Percentiles rank a stretch among this genome's conserved stretches.
phyloP scores from a whole-genome alignment of 108 stramenopile genomes.

The Tribonema minus region DNA sequence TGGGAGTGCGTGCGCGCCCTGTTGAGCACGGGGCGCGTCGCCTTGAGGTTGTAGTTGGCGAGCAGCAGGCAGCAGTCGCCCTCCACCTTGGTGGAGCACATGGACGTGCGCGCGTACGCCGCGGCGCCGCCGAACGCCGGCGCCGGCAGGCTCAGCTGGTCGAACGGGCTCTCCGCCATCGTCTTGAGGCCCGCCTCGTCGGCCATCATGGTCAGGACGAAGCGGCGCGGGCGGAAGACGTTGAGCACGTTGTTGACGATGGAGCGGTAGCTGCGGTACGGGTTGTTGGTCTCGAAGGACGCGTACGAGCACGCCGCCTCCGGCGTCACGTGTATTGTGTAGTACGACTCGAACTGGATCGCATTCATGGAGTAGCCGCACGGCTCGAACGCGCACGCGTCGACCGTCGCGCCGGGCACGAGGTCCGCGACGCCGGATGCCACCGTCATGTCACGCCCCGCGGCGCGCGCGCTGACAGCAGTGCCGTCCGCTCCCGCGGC shows the following conservation, averaged over 20 bases:
- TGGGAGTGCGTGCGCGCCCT: too few relatives aligned
- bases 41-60: too few relatives aligned
- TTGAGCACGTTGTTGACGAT: constrained; percentile 89
- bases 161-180: constrained; percentile 64
- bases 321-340: constrained; percentile 98
- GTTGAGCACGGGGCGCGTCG: too few relatives aligned
- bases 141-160: background rate
- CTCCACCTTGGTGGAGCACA: background rate
- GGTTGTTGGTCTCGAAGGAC: constrained; percentile 97
- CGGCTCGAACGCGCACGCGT: constrained; percentile 83
- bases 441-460: constrained; percentile 53
- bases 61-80: too few relatives aligned
- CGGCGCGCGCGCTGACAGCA: constrained; percentile 15
- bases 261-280: constrained; percentile 69
- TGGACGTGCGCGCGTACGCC: background rate
- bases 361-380: constrained; percentile 97
- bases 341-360: constrained; percentile 89
- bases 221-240: constrained; percentile 90
- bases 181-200: constrained; percentile 87
- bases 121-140: background rate
- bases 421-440: constrained; percentile 76
- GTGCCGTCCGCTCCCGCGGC: too few relatives aligned
- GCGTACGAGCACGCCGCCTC: constrained; percentile 91
- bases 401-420: constrained; percentile 89
- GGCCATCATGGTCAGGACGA: constrained; percentile 97